These are phyloP conservation scores for Monilinia laxa DNA, from an alignment of 2,329 filamentous ascomycete genomes.

Conservation along the genomic window DNA sequence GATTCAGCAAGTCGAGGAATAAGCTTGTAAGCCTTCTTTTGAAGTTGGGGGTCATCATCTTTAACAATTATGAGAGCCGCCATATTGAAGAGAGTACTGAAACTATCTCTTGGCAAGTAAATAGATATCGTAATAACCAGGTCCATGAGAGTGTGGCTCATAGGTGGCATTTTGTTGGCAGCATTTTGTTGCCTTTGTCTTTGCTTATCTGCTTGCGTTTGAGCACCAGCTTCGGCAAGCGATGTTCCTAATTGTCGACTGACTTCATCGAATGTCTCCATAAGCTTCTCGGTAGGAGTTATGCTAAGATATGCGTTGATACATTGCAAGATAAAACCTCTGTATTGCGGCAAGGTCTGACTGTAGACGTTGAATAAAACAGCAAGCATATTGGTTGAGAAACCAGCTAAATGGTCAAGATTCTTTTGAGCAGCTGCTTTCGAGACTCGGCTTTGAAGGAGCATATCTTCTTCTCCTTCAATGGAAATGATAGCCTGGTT, in stretches of 20 bases:
- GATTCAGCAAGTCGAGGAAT: constrained; percentile 88
- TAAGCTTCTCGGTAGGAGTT: constrained; percentile 73
- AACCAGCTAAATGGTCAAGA: constrained; percentile 73
- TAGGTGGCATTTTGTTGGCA: constrained; percentile 79
- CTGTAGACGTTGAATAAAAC: constrained; percentile 99
- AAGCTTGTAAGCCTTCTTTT: constrained; percentile 99
- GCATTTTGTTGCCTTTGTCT: constrained; percentile 57
- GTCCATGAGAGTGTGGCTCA: constrained; percentile 93
- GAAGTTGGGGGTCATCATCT: constrained; percentile 82
- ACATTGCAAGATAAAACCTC: constrained; percentile 86
- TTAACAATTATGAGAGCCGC: constrained; percentile 79
- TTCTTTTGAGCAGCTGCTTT: constrained; percentile 76
- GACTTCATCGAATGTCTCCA: constrained; percentile 85
- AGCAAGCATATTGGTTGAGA: constrained; percentile 85
- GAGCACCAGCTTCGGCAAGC: constrained; percentile 57
- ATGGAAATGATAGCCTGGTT: constrained; percentile 78
- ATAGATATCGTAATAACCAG: constrained; percentile 94
- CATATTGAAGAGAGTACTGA: constrained; percentile 80
- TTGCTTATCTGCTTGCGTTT: constrained; percentile 63
- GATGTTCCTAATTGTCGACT: constrained; percentile 77
- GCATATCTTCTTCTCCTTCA: constrained; percentile 64
- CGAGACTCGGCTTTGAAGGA: constrained; percentile 75
- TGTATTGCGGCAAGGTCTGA: constrained; percentile 87
- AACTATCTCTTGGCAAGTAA: constrained; percentile 86
- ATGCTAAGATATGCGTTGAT: constrained; percentile 95